Base-by-base conservation (phyloP, 1,284 basidiomycete genomes). In the Hypsizygus ulmarius region DNA sequence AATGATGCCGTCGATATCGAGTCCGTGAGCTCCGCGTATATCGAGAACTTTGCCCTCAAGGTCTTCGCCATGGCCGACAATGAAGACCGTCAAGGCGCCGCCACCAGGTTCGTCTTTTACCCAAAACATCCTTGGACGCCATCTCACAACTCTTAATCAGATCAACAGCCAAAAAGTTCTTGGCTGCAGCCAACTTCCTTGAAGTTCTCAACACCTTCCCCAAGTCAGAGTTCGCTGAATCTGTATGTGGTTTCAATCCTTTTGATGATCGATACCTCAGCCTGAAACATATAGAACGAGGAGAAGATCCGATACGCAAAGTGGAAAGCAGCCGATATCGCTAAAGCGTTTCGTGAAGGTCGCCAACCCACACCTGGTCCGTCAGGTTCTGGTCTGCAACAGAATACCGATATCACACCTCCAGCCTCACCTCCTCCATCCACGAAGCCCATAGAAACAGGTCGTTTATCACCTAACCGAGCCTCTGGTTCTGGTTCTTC, bases 21-120 rank as follows among this genome's bases (percentile, higher is more conserved):
- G 59, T 72, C 79, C 1, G 92, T 83, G 0, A 90, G 90, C 42
- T 79, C 85, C 1, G 93, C 93, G 3, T 94, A 94, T 62, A 81
- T 97, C 25, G 93, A 97, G 71, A 94, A 94, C 70, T 97, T 97
- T 73, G 95, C 92, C 1, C 69, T 96, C 29, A 88, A 81, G 54
- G 83, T 98, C 19, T 99, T 98, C 66, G 72, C 77, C 8, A 75
- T 78, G 46, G 95, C 96, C n/a, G 95, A 99, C 64, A 87, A 90
- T 55, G 90, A 95, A 63, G 95, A 97, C 64, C 74, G 93, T 35
- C 75, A 71, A 11, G 93, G 90, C 0, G 75, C 74, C 43, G 83
- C 87, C 10, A 89, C 84, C 38, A 82, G 84, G 92, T 87, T 59
- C 47, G 68, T 61, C 6, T 39, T 11, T 32, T 29, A 14, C 18